Conservation (phyloP, 208 protist species). For the Strigomonas galati region DNA sequence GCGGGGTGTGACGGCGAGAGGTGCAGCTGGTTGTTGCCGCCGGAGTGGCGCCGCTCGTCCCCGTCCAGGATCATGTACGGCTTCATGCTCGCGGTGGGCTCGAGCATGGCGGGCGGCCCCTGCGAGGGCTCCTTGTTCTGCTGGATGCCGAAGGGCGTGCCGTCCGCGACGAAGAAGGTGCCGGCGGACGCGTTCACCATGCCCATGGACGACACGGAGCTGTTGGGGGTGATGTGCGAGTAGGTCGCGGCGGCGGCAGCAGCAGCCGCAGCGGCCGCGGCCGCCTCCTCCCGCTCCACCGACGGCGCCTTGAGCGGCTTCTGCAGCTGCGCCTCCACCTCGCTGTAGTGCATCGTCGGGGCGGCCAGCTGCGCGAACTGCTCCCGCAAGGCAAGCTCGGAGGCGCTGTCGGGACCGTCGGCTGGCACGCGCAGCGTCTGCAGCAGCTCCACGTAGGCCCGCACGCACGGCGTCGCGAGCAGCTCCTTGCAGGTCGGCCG, state of each 20-base stretch:
- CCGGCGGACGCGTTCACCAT: conserved; percentile 7
- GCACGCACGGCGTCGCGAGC: conserved; percentile 48
- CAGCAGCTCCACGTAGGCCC: conserved; percentile 42
- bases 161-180: conserved; percentile 19
- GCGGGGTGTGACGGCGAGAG: neutral
- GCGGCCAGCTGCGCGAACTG: conserved; percentile 32
- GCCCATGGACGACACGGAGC: conserved; percentile 18
- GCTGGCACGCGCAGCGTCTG: conserved; percentile 23
- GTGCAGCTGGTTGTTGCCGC: neutral
- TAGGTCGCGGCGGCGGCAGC: conserved; percentile 20
- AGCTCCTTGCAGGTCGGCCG: conserved; percentile 70
- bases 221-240: conserved; percentile 16
- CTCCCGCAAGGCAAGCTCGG: conserved; percentile 27
- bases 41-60: neutral
- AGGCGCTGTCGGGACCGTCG: conserved; percentile 20
- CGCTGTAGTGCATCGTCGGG: conserved; percentile 24
- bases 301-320: conserved; percentile 37
- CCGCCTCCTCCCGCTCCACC: conserved; percentile 32
- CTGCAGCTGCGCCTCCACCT: conserved; percentile 20
- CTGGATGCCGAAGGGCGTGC: conserved; percentile 7
- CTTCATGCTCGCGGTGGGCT: conserved; percentile 42
- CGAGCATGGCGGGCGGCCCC: conserved; percentile 5
- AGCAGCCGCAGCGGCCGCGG: conserved; percentile 15
- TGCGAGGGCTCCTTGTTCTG: conserved; percentile 3
- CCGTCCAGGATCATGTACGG: conserved; percentile 43